Evolutionary conservation across 129 eudicot species (phyloP).

Genomic region (Helianthus tuberosus): DNA sequence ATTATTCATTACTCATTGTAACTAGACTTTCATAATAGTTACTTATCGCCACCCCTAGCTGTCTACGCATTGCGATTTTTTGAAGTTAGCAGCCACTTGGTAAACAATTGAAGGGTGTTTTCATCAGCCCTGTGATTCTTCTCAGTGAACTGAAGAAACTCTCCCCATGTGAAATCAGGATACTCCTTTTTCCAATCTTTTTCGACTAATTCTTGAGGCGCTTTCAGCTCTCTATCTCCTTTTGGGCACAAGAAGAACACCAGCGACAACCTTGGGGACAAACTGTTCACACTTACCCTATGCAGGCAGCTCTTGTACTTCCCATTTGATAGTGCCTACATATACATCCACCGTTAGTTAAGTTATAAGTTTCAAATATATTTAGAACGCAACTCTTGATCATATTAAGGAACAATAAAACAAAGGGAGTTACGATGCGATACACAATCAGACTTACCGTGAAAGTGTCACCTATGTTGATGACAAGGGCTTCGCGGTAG

Average conservation of each 20-base stretch:
- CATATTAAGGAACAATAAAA: not conserved
- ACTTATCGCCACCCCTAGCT: no score
- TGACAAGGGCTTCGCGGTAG: conserved; percentile 50
- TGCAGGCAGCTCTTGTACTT: conserved; percentile 62
- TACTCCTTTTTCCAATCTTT: conserved; percentile 31
- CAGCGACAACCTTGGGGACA: conserved; percentile 45
- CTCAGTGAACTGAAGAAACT: conserved; percentile 45
- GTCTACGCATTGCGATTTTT: not conserved
- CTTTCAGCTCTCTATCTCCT: conserved; percentile 48
- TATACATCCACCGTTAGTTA: not conserved
- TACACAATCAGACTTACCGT: conserved; percentile 17
- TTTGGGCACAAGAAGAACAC: conserved; percentile 56
- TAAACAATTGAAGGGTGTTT: conserved; percentile 38
- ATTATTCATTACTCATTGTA: no score
- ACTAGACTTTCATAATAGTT: no score
- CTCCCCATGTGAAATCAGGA: conserved; percentile 59
- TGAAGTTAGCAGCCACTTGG: conserved; percentile 36
- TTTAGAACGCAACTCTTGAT: no score
- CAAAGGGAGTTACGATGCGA: not conserved
- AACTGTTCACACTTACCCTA: conserved; percentile 51
- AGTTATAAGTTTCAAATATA: no score
- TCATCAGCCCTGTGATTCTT: conserved; percentile 44
- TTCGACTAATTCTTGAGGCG: conserved; percentile 37
- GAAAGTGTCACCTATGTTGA: conserved; percentile 84
- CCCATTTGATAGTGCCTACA: conserved; percentile 72